Conservation (phyloP, 805 yeast species). For the Yamadazyma olivae region DNA sequence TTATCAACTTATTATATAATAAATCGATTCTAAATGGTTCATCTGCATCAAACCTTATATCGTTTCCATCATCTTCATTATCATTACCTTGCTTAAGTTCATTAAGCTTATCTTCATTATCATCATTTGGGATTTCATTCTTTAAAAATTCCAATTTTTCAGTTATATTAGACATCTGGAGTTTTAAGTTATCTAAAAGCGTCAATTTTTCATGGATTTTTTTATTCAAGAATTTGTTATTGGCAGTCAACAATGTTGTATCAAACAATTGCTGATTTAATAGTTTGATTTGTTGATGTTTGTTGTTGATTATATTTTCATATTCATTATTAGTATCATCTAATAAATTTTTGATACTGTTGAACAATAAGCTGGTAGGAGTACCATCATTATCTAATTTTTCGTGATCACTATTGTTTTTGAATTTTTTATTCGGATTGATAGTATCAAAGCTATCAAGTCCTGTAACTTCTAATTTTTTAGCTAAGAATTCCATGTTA, state of each 20-base stretch:
- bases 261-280: slow-evolving; percentile 37
- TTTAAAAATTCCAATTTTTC: slow-evolving; percentile 31
- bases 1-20: slow-evolving; percentile 50
- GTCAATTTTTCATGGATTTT: slow-evolving; percentile 35
- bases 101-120: too few species aligned
- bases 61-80: slow-evolving; percentile 46
- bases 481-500: slow-evolving; percentile 29
- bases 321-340: slow-evolving; percentile 36
- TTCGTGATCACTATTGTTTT: slow-evolving; percentile 2
- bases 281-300: slow-evolving; percentile 31
- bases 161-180: slow-evolving; percentile 39
- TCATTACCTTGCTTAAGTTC: slow-evolving; percentile 25
- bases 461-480: slow-evolving; percentile 18
- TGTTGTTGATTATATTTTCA: slow-evolving; percentile 33
- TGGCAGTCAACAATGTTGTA: slow-evolving; percentile 40
- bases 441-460: slow-evolving; percentile 10
- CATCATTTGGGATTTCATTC: slow-evolving; percentile 33
- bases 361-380: slow-evolving; percentile 31
- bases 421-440: slow-evolving; percentile 3
- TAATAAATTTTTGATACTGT: slow-evolving; percentile 37
- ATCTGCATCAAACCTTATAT: slow-evolving; percentile 73
- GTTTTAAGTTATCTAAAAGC: slow-evolving; percentile 48
- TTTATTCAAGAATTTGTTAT: slow-evolving; percentile 35
- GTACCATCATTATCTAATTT: slow-evolving; percentile 7
- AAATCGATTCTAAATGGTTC: slow-evolving; percentile 79